A percentile compares a stretch with the other conserved stretches of the same genome.
Evolutionary conservation across 306 rosid genomes (phyloP).

Genomic region (Rosa persica): DNA sequence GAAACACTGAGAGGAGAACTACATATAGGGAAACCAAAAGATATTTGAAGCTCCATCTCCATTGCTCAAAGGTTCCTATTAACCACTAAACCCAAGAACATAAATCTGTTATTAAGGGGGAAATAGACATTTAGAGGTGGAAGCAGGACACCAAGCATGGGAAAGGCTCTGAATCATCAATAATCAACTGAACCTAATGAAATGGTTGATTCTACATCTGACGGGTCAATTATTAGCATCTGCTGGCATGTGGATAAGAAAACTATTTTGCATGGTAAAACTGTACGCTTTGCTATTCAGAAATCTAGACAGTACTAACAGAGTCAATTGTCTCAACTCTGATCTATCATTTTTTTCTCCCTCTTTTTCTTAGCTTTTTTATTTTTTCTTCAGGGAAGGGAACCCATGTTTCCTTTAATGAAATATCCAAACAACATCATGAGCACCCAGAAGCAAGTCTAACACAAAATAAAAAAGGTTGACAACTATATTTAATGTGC

Average conservation of each 20-base stretch:
- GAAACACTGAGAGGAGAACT: background rate
- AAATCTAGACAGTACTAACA: background rate
- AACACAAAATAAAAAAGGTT: background rate
- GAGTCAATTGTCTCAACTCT: background rate
- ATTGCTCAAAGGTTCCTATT: background rate
- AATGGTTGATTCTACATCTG: background rate
- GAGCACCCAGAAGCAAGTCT: background rate
- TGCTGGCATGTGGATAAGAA: background rate
- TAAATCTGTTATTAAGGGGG: background rate
- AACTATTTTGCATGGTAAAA: background rate
- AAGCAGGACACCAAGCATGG: background rate
- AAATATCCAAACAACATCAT: background rate
- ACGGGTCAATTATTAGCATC: background rate
- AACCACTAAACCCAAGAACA: background rate
- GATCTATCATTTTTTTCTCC: background rate
- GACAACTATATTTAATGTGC: background rate
- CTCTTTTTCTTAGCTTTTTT: background rate
- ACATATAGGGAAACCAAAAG: background rate
- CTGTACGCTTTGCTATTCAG: background rate
- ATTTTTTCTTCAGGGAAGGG: background rate
- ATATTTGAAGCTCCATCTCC: background rate
- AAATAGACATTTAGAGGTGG: background rate
- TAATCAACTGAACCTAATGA: background rate
- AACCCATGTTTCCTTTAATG: background rate
- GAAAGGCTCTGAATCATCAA: background rate